Conservation (phyloP, 805 yeast genomes). For the Spathaspora arborariae region DNA sequence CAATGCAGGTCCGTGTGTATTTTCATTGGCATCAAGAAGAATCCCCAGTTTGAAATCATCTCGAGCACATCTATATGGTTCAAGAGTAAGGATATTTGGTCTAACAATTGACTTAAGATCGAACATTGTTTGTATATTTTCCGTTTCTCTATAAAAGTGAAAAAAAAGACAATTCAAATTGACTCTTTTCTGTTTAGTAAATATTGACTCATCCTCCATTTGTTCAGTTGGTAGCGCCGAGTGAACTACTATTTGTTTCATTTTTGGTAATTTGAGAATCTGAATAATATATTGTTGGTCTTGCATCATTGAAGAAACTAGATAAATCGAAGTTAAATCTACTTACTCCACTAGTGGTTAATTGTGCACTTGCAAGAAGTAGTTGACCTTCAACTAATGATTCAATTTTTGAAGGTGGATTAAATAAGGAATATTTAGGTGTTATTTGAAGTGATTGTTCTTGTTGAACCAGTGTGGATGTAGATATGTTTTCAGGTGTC, state of each 20-base stretch:
- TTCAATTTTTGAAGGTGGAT: constrained; percentile 3
- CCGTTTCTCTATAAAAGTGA: background rate
- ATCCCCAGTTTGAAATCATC: constrained; percentile 91
- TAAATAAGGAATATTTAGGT: constrained; percentile 1
- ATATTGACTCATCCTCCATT: background rate
- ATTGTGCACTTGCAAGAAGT: background rate
- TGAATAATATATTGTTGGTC: constrained; percentile 3
- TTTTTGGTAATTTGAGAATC: constrained; percentile 5
- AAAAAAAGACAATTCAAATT: constrained; percentile 1
- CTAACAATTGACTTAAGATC: constrained; percentile 61
- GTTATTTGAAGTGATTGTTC: background rate
- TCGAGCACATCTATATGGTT: constrained; percentile 95
- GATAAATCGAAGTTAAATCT: background rate
- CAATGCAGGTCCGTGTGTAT: constrained; percentile 86
- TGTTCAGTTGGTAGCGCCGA: background rate
- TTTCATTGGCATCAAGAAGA: constrained; percentile 92
- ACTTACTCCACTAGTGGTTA: background rate
- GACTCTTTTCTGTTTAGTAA: background rate
- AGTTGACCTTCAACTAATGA: background rate
- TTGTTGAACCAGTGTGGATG: no score
- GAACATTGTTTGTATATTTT: constrained; percentile 39
- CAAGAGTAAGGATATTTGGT: constrained; percentile 77
- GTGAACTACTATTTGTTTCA: background rate
- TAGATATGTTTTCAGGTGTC: background rate
- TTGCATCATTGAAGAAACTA: constrained; percentile 5